Evolutionary conservation across 1,284 basidiomycete species (phyloP).

Genomic region (Veloboletus limbatus): DNA sequence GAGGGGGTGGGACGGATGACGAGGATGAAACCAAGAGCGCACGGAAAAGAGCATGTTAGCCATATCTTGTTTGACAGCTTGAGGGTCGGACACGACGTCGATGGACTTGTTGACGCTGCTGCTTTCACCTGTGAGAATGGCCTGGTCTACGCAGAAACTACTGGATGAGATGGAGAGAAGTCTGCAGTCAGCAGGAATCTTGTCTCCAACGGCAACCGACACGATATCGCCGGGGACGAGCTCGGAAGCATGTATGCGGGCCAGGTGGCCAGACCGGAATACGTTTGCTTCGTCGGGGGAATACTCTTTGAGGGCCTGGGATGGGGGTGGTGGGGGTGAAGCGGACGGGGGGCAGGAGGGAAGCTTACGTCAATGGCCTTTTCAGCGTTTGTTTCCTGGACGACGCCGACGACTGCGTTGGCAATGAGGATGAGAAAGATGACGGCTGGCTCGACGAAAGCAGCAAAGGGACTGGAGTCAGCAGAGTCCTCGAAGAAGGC

Average conservation of each 20-base stretch:
- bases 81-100: slow-evolving; percentile 61
- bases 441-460: slow-evolving; percentile 91
- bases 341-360: slow-evolving; percentile 1
- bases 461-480: slow-evolving; percentile 66
- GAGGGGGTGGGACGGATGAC: neutral
- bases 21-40: neutral
- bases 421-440: slow-evolving; percentile 92
- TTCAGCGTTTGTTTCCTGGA: slow-evolving; percentile 94
- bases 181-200: slow-evolving; percentile 90
- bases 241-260: slow-evolving; percentile 77
- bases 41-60: slow-evolving; percentile 92
- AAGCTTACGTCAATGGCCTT: slow-evolving; percentile 87
- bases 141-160: slow-evolving; percentile 91
- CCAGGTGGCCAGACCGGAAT: slow-evolving; percentile 70
- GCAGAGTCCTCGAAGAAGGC: slow-evolving; percentile 79
- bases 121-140: slow-evolving; percentile 92
- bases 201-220: slow-evolving; percentile 88
- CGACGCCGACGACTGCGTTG: slow-evolving; percentile 91
- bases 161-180: slow-evolving; percentile 86
- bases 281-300: slow-evolving; percentile 94
- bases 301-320: slow-evolving; percentile 88
- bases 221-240: slow-evolving; percentile 95
- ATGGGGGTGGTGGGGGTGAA: slow-evolving; percentile 3
- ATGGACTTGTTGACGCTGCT: slow-evolving; percentile 80
- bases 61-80: slow-evolving; percentile 95